phyloP scores from a whole-genome alignment of 2,329 filamentous ascomycete genomes.

The Cladophialophora immunda region DNA sequence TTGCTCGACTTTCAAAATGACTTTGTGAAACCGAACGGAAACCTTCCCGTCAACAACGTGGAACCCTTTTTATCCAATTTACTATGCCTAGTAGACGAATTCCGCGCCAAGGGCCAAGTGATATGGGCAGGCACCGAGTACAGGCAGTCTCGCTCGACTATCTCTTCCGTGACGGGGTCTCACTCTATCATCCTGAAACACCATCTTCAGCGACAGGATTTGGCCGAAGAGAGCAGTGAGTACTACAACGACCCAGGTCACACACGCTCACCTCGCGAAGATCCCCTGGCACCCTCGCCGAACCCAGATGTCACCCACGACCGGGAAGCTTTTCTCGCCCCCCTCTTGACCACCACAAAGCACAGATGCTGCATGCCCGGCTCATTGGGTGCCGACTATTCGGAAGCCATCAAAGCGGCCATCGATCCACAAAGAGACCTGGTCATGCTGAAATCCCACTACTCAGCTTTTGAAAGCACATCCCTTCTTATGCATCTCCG shows the following conservation, averaged over 20 bases:
- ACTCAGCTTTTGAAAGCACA: slow-evolving; percentile 84
- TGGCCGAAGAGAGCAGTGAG: slow-evolving; percentile 24
- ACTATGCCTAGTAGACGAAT: slow-evolving; percentile 71
- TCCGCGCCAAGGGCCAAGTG: slow-evolving; percentile 76
- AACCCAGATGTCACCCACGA: slow-evolving; percentile 44
- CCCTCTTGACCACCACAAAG: slow-evolving; percentile 36
- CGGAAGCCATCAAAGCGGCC: slow-evolving; percentile 57
- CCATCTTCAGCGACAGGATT: slow-evolving; percentile 20
- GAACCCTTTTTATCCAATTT: slow-evolving; percentile 73
- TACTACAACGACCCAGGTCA: slow-evolving; percentile 23
- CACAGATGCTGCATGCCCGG: slow-evolving; percentile 51
- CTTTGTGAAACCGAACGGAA: slow-evolving; percentile 75
- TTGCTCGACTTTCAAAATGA: slow-evolving; percentile 91
- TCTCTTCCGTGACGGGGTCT: slow-evolving; percentile 60
- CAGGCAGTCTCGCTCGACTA: slow-evolving; percentile 66
- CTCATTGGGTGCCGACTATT: slow-evolving; percentile 58
- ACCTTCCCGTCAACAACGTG: slow-evolving; percentile 71
- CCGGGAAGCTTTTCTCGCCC: slow-evolving; percentile 52
- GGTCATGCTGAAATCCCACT: slow-evolving; percentile 75
- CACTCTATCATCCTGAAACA: slow-evolving; percentile 46
- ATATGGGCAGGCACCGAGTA: slow-evolving; percentile 87
- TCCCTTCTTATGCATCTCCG: slow-evolving; percentile 78
- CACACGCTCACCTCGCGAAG: slow-evolving; percentile 29
- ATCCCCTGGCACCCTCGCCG: slow-evolving; percentile 27
- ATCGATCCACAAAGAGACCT: slow-evolving; percentile 62